Evolutionary conservation across 768 basidiomycete species (phyloP), one percentile per base, ranked within the genome.

Genomic region (Suillus subaureus): DNA sequence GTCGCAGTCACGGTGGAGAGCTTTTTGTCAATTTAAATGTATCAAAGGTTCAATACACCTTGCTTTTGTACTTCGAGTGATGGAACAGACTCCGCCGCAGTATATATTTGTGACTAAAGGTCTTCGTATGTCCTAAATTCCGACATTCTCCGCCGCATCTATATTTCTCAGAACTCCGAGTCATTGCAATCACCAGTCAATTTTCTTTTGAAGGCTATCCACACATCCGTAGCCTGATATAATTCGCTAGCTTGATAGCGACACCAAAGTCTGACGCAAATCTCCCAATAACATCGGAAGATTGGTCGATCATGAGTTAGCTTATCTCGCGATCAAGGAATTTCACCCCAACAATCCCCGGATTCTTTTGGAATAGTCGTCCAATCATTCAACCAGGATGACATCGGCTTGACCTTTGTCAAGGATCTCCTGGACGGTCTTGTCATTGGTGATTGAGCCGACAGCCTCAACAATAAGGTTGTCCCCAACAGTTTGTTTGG

Each of bases 221-320:
- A 81, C 75, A 39, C 85, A 83, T 23, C 58, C 68, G 68, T 85
- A 86, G 1, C 74, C 80, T 85, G 51, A 88, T 87, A 73, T 88
- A 87, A 64, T 84, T 73, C 1, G 85, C 81, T 12, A 80, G 37
- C 26, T 79, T 77, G 23, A 85, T 75, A 23, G 76, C 69, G 6
- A 87, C 83, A 4, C 82, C 85, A 31, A 89, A 71, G 52, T 87
- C 84, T 31, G 87, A 84, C 2, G 87, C 87, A 70, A 86, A 86
- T 9, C 74, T 70, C 21, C 12, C 1, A 31, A 18, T 23, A 11
- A 6, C 3, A 23, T 15, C 2, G 12, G 35, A 21, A 37, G 21
- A n/a, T 35, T 33, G 37, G 16, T 40, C 40, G 31, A 33, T 33
- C 31, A 33, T 33, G 4, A 21, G 18, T 21, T 15, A 57, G 33